phyloP scores from a whole-genome alignment of 1,139 yeast genomes.

The Blastobotrys arbuscula region DNA sequence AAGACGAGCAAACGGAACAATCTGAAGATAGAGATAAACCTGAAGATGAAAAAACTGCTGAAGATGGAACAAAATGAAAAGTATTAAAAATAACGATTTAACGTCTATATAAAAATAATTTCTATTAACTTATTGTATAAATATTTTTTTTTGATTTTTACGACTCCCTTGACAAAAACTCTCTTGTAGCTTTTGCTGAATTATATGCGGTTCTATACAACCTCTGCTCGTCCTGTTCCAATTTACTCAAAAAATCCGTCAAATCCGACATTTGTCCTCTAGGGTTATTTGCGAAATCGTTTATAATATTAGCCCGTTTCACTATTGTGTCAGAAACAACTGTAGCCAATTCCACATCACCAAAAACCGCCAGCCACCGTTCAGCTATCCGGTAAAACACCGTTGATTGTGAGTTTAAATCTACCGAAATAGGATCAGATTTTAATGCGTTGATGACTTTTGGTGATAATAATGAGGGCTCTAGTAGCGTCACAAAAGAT shows the following conservation, averaged over 20 bases:
- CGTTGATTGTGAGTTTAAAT: constrained; percentile 60
- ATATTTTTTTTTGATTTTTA: not conserved
- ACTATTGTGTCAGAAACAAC: constrained; percentile 50
- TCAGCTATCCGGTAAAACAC: constrained; percentile 64
- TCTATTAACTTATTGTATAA: constrained; percentile 1
- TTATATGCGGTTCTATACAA: constrained; percentile 56
- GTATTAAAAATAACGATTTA: constrained; percentile 22
- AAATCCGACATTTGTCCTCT: constrained; percentile 33
- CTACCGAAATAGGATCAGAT: constrained; percentile 63
- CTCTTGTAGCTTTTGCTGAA: constrained; percentile 56
- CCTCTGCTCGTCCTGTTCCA: constrained; percentile 52
- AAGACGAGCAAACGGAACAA: not conserved
- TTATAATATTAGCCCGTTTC: constrained; percentile 62
- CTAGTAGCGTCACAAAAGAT: constrained; percentile 62
- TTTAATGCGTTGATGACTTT: constrained; percentile 77
- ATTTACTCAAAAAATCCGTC: constrained; percentile 50
- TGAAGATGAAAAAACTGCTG: not conserved
- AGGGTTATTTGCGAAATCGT: constrained; percentile 62
- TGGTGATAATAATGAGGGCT: constrained; percentile 59
- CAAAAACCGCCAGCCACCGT: constrained; percentile 68
- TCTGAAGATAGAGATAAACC: not conserved
- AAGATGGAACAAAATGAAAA: too few species aligned
- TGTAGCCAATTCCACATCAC: constrained; percentile 56
- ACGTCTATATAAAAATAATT: not conserved
- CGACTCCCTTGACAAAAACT: constrained; percentile 43